Evolutionary conservation across 768 basidiomycete genomes (phyloP).

Genomic region (Mycena pura): DNA sequence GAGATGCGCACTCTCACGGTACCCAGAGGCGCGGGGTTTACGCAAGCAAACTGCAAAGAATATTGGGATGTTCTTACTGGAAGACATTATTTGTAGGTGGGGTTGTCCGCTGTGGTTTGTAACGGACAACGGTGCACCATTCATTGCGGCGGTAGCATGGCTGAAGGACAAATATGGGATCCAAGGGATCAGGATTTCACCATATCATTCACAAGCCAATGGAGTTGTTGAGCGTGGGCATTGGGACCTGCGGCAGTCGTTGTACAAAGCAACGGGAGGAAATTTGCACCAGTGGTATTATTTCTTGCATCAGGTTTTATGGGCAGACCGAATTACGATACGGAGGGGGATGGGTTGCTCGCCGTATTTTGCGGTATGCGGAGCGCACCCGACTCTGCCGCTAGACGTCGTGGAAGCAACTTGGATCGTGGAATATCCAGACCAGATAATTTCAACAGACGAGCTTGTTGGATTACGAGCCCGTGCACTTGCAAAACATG

Average conservation of each 20-base stretch:
- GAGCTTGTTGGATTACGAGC: conserved; percentile 30
- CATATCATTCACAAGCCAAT: conserved; percentile 52
- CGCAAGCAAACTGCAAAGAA: conserved; percentile 27
- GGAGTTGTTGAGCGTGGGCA: conserved; percentile 43
- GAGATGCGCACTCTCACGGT: conserved; percentile 29
- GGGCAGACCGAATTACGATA: conserved; percentile 29
- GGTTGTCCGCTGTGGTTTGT: conserved; percentile 41
- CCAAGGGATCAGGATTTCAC: conserved; percentile 45
- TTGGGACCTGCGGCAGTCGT: conserved; percentile 33
- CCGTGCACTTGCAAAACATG: conserved; percentile 14
- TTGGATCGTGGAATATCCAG: conserved; percentile 30
- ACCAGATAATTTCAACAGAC: conserved; percentile 1
- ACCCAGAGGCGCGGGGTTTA: conserved; percentile 31
- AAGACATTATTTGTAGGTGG: conserved; percentile 44
- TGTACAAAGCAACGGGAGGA: conserved; percentile 27
- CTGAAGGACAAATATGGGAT: conserved; percentile 39
- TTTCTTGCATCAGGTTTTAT: conserved; percentile 25
- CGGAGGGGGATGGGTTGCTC: conserved; percentile 25
- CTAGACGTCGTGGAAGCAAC: conserved; percentile 37
- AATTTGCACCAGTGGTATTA: conserved; percentile 31
- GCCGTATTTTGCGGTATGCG: conserved; percentile 30
- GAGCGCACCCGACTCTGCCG: conserved; percentile 28
- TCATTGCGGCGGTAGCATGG: conserved; percentile 31
- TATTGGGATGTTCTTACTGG: conserved; percentile 34
- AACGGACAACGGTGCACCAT: conserved; percentile 42